phyloP scores from a whole-genome alignment of 202 grass and related monocot genomes.

The Cymbopogon flexuosus region DNA sequence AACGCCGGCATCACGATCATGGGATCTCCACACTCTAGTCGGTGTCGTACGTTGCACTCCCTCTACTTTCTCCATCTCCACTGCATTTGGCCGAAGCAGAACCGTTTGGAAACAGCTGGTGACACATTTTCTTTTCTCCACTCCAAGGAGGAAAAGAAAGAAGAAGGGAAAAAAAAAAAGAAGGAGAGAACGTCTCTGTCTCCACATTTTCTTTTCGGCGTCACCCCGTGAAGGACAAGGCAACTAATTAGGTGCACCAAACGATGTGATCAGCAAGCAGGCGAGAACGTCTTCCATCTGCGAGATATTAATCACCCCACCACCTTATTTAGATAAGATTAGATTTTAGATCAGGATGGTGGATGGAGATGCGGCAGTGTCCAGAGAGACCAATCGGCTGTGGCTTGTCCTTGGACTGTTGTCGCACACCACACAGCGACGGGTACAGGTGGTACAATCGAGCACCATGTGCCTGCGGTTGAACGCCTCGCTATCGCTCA shows the following conservation, averaged over 20 bases:
- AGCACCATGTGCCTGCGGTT: background rate
- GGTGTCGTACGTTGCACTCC: background rate
- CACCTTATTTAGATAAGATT: background rate
- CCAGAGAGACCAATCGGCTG: background rate
- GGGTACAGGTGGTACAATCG: background rate
- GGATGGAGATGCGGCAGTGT: constrained; percentile 7
- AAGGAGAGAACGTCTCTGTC: background rate
- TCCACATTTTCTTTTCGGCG: background rate
- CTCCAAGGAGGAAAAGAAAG: no score
- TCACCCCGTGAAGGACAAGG: constrained; percentile 8
- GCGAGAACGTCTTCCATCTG: background rate
- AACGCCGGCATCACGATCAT: background rate
- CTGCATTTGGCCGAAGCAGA: background rate
- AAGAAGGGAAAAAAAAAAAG: background rate
- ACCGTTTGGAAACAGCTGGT: background rate
- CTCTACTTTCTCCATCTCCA: background rate
- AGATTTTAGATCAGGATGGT: background rate
- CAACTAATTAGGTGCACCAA: constrained; percentile 48
- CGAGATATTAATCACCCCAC: constrained; percentile 7
- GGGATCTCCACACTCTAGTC: background rate
- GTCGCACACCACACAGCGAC: background rate
- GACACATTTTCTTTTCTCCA: background rate
- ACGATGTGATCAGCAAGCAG: background rate
- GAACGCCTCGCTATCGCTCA: background rate
- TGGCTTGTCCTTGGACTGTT: background rate